Evolutionary conservation across 148 eudicot species (phyloP), one percentile per base, ranked within the genome.

Genomic region (Heliosperma pusillum): DNA sequence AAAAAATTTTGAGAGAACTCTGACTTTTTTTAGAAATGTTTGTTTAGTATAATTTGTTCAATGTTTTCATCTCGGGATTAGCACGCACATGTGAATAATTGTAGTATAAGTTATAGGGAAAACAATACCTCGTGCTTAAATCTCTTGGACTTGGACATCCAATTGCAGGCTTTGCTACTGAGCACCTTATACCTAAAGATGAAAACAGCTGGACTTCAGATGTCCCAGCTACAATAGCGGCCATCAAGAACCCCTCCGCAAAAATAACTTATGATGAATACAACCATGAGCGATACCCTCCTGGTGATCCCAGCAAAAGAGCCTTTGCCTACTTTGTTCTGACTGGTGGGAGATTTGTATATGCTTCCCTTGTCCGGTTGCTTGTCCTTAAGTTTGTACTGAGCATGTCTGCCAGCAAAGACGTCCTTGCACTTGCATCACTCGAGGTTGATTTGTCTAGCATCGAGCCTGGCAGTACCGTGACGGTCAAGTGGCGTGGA

Each of bases 401-500:
- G 59, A 90, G 92, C 80, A 90, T 90, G 95, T 88, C 92, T 10
- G 90, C 95, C 52, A 87, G 86, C 66, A 87, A 87, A 81, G 95
- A 90, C 45, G 95, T 88, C 70, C 95, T 90, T 40, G 95, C 95
- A 0, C 60, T 84, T 69, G 91, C 91, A 68, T 90, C 95, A 40
- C 77, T 90, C 2, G 95, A 90, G 86, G 92, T 88, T 36, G 95
- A 90, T 71, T 86, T 88, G 27, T 82, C 90, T 0, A 86, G 87
- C 87, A 88, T 90, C 62, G 89, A 85, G 75, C 89, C 91, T 3
- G 95, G 95, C 12, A 78, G 82, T 26, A 90, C 91, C 24, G 87
- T 86, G 30, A 88, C 90, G n/a, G 95, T 90, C 19, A 90, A 90
- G 89, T 90, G 95, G 95, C 89, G 92, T 81, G 95, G 95, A 62